Base-by-base conservation (phyloP, 441 rosid species). In the Brassica balearica region DNA sequence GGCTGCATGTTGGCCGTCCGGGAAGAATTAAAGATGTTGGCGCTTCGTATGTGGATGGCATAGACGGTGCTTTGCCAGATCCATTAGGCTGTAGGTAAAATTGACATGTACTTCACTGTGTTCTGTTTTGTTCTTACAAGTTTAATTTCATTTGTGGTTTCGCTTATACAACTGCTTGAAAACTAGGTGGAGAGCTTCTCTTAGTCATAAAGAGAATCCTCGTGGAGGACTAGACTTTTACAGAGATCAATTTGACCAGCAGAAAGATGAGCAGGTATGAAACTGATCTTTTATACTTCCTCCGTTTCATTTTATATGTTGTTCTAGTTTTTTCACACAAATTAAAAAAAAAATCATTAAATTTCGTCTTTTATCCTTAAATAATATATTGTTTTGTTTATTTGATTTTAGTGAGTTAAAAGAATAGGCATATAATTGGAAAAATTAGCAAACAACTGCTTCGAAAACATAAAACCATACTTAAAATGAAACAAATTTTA, bases 141-240 rank as follows among this genome's bases (percentile, higher is more conserved):
- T 51, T 38, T 27, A 12, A 34, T 65, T 73, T 60, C 8, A 15
- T 71, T 75, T 61, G 48, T 43, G 11, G 12, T 65, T 67, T 81
- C 58, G 32, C 80, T 72, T 72, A 81, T 76, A 38, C 8, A 61
- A 66, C 74, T 75, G n/a, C 65, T 71, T 71, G 56, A 76, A 76
- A 60, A 65, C 81, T 81, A 81, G 83, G 81, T 81, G 83, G 83
- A 81, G 83, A 56, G 83, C 83, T 68, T 81, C 83, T 68, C 70
- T 81, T 58, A 81, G 83, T 63, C 83, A 81, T 77, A 81, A 81
- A 77, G 83, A 81, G 75, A 81, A 81, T 72, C 83, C 61, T 4
- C 80, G 84, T 15, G 87, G 84, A 76, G 81, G 74, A 78, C 72
- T 81, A 34, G 87, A 81, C 71, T 77, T 80, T 81, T 79, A 77